A percentile compares a stretch with the other conserved stretches of the same genome.
Conservation (phyloP, 148 eudicot species). For the Silene latifolia region DNA sequence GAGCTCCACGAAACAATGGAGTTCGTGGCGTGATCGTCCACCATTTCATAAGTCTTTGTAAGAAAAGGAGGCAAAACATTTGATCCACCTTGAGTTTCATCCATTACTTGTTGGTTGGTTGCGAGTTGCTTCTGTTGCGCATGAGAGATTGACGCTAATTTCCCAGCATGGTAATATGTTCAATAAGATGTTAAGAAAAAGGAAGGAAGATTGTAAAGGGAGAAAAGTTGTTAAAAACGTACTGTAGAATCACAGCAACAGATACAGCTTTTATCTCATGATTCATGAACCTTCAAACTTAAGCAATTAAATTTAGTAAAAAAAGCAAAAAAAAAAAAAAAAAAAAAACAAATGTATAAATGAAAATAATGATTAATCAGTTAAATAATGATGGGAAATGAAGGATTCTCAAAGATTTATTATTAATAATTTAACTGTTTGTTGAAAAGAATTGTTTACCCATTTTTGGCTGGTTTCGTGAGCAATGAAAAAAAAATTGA, state of each 20-base stretch:
- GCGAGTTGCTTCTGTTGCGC: not conserved
- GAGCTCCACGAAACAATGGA: constrained; percentile 75
- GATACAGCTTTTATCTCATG: not conserved
- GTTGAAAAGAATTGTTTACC: no score
- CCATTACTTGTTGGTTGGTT: constrained; percentile 31
- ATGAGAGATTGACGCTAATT: not conserved
- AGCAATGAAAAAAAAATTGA: no score
- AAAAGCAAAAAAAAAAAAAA: no score
- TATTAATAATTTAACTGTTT: no score
- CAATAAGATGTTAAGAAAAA: no score
- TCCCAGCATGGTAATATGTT: not conserved
- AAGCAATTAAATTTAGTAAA: not conserved
- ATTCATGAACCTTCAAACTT: not conserved
- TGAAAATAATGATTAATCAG: no score
- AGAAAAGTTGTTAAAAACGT: not conserved
- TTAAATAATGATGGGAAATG: no score
- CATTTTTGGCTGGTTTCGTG: no score
- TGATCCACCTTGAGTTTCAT: constrained; percentile 59
- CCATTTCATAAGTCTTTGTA: constrained; percentile 83
- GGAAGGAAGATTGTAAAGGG: not conserved
- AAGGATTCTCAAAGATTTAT: no score
- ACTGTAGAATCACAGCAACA: not conserved
- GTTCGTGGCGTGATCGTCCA: constrained; percentile 65
- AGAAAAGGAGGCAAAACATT: constrained; percentile 74
- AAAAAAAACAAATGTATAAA: no score